Conservation (phyloP, 306 rosid genomes). For the Hylodesmum podocarpum region DNA sequence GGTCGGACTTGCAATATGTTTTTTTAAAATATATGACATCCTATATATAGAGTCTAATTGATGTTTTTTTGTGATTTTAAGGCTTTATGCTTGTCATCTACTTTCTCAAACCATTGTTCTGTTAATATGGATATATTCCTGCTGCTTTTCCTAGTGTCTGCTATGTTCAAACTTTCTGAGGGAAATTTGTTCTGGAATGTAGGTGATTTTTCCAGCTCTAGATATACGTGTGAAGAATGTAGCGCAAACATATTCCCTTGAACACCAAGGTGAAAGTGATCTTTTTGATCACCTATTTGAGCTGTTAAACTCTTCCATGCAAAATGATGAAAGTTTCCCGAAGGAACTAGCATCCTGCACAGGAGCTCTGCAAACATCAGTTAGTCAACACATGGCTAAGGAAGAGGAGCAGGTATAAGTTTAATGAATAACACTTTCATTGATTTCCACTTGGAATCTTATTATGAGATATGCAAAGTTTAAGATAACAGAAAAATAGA, state of each 20-base stretch:
- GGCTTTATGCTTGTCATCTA: neutral
- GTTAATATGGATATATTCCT: neutral
- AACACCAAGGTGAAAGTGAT: constrained; percentile 89
- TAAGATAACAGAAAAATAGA: neutral
- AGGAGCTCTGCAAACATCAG: constrained; percentile 84
- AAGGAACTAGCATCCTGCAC: constrained; percentile 97
- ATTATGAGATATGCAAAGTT: neutral
- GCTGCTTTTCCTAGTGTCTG: constrained; percentile 32
- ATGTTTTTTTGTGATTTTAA: constrained; percentile 4
- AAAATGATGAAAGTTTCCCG: constrained; percentile 71
- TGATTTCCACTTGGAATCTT: constrained; percentile 10
- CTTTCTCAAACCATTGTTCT: neutral
- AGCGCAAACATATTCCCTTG: constrained; percentile 97
- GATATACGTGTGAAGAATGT: constrained; percentile 99
- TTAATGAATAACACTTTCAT: constrained; percentile 16
- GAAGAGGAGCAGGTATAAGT: constrained; percentile 91
- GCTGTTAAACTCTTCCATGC: constrained; percentile 61
- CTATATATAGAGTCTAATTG: constrained; percentile 1
- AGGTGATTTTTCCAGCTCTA: constrained; percentile 97
- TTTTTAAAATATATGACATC: neutral
- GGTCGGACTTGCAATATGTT: neutral
- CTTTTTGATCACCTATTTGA: constrained; percentile 84
- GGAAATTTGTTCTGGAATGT: constrained; percentile 36
- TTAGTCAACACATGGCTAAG: constrained; percentile 99
- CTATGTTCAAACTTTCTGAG: constrained; percentile 22